Conservation (phyloP, 495 filamentous ascomycete species). For the Hypoxylon fragiforme region DNA sequence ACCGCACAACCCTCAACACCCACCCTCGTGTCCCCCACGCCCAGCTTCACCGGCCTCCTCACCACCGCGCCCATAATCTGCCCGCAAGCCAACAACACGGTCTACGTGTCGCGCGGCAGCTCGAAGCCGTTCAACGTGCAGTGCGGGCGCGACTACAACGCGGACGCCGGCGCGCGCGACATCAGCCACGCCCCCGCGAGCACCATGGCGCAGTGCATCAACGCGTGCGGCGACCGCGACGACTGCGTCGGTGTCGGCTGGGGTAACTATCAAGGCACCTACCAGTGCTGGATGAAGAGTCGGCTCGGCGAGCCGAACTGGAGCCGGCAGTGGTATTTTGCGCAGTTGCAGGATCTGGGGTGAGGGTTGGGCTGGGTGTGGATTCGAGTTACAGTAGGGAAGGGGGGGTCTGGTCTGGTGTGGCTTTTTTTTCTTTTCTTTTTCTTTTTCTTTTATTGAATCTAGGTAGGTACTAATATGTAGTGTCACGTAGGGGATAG, state of each 20-base stretch:
- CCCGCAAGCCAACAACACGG: conserved; percentile 40
- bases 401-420: too few relatives aligned
- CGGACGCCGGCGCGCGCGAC: conserved; percentile 31
- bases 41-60: conserved; percentile 17
- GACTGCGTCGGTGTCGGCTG: conserved; percentile 43
- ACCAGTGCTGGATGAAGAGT: conserved; percentile 57
- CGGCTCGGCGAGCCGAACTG: conserved; percentile 52
- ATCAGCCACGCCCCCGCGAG: conserved; percentile 23
- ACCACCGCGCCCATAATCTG: conserved; percentile 24
- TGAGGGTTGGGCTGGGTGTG: background rate
- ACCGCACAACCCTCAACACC: conserved; percentile 1
- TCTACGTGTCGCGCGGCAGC: conserved; percentile 29
- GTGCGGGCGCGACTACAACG: conserved; percentile 44
- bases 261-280: conserved; percentile 35
- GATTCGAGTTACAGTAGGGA: too few relatives aligned
- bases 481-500: too few relatives aligned
- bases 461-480: too few relatives aligned
- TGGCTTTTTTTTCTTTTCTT: too few relatives aligned
- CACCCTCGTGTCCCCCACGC: conserved; percentile 14
- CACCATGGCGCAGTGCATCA: conserved; percentile 38
- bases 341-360: conserved; percentile 30
- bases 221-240: conserved; percentile 27
- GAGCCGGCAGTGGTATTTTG: conserved; percentile 51
- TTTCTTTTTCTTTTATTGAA: too few relatives aligned
- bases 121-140: conserved; percentile 34